A percentile compares a stretch with the other conserved stretches of the same genome.
Conservation (phyloP, 768 basidiomycete species). For the Phaffia australis region DNA sequence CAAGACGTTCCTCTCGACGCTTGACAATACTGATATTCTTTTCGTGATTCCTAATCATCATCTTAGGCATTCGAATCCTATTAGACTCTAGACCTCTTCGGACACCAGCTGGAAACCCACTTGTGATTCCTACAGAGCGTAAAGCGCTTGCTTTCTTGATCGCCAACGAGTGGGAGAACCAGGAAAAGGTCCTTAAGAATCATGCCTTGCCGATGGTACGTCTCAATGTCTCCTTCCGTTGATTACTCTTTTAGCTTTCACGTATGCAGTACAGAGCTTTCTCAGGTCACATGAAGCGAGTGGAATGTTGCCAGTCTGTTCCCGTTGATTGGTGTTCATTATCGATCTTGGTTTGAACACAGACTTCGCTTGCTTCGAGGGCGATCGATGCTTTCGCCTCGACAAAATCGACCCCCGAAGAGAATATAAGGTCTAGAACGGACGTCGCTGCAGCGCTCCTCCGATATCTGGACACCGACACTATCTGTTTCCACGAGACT, state of each 20-base stretch:
- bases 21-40: background rate
- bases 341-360: background rate
- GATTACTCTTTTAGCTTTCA: background rate
- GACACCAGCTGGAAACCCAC: conserved; percentile 69
- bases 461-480: conserved; percentile 86
- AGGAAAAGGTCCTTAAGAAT: conserved; percentile 70
- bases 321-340: background rate
- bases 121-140: conserved; percentile 62
- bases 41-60: background rate
- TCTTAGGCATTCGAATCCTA: conserved; percentile 47
- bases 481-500: conserved; percentile 78
- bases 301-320: background rate
- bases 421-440: conserved; percentile 39
- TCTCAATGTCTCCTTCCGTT: conserved; percentile 2
- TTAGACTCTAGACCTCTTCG: conserved; percentile 76
- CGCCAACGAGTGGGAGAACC: conserved; percentile 94
- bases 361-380: conserved; percentile 86
- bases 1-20: background rate
- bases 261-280: background rate
- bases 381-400: conserved; percentile 65
- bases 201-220: conserved; percentile 81
- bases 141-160: conserved; percentile 67
- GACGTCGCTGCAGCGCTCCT: conserved; percentile 61
- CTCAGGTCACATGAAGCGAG: background rate
- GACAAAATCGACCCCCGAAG: background rate